Percentiles rank a stretch among this genome's conserved stretches.
These are phyloP conservation scores for Annulohypoxylon nitens DNA, from an alignment of 495 filamentous ascomycete genomes.

Conservation along the genomic window DNA sequence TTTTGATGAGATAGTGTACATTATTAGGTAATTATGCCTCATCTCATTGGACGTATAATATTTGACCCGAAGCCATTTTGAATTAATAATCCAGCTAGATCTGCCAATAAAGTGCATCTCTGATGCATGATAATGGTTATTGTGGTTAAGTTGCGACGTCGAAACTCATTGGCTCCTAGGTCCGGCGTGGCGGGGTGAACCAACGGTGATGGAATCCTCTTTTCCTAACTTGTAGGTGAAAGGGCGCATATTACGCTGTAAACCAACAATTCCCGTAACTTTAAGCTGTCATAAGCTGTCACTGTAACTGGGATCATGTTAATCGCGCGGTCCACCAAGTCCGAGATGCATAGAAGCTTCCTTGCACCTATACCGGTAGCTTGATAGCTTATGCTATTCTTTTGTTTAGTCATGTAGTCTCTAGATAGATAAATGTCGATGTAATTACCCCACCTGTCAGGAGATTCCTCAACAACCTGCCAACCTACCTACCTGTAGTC, in stretches of 20 bases:
- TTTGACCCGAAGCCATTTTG: not conserved
- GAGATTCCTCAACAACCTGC: not conserved
- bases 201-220: constrained; percentile 11
- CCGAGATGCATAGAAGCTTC: not conserved
- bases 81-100: not conserved
- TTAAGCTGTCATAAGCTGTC: not conserved
- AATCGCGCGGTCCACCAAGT: not conserved
- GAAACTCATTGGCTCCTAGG: not conserved
- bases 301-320: not conserved
- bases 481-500: not conserved
- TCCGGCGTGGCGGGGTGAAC: not conserved
- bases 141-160: not conserved
- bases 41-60: constrained; percentile 5
- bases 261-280: not conserved
- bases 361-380: not conserved
- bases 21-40: not conserved
- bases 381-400: not conserved
- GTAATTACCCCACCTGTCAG: not conserved
- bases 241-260: not conserved
- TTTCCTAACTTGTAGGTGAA: constrained; percentile 9
- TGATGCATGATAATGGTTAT: not conserved
- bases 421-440: constrained; percentile 9
- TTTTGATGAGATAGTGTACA: no score
- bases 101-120: not conserved
- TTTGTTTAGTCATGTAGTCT: not conserved